phyloP scores from a whole-genome alignment of 345 rosid species.

The Hypericum androsaemum region DNA sequence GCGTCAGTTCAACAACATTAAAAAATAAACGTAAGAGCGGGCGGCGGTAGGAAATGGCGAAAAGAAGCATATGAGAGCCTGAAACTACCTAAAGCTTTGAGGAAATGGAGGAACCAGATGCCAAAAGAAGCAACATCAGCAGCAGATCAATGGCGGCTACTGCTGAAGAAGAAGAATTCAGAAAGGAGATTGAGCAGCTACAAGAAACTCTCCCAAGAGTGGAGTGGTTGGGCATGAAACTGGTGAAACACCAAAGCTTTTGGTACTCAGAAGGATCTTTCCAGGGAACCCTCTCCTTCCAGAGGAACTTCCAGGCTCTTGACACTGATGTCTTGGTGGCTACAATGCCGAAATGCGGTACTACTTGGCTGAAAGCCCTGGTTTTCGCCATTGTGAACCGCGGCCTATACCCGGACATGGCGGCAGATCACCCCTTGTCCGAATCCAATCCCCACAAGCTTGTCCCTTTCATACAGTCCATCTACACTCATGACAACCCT shows the following conservation, averaged over 20 bases:
- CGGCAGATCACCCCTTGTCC: constrained; percentile 33
- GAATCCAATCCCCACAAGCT: constrained; percentile 45
- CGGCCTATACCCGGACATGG: constrained; percentile 4
- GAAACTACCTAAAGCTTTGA: no score
- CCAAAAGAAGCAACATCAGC: no score
- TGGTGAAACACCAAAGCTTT: constrained; percentile 30
- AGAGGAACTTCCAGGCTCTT: constrained; percentile 26
- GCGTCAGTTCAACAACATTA: no score
- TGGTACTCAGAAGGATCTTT: constrained; percentile 65
- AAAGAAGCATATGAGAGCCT: no score
- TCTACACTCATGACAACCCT: constrained; percentile 28
- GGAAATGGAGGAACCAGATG: no score
- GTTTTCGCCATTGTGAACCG: constrained; percentile 31
- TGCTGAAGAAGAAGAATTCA: no score
- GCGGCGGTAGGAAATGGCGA: no score
- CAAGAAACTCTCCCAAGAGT: no score
- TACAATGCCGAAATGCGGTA: constrained; percentile 49
- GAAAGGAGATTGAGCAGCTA: no score
- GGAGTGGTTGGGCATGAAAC: no score
- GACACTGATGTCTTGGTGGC: constrained; percentile 30
- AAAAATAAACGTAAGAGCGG: no score
- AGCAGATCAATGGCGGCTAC: no score
- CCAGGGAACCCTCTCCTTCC: constrained; percentile 36
- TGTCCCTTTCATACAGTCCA: constrained; percentile 42
- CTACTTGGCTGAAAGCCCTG: constrained; percentile 50